phyloP scores from a whole-genome alignment of 148 eudicot species.

The Agrostemma githago region DNA sequence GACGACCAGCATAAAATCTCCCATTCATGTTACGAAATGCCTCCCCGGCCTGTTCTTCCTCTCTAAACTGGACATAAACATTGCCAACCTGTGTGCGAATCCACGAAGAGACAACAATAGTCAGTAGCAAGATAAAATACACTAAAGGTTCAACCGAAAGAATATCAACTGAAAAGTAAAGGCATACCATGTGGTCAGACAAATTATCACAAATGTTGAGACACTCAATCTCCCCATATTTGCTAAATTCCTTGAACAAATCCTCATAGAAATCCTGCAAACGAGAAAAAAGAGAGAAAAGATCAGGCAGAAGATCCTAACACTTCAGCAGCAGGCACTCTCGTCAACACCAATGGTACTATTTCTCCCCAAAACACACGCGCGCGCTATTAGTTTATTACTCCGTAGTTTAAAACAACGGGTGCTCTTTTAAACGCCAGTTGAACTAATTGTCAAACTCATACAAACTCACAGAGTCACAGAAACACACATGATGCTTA shows the following conservation, averaged over 20 bases:
- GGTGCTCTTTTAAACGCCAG: no score
- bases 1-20: slow-evolving; percentile 91
- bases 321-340: background rate
- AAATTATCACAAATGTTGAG: slow-evolving; percentile 90
- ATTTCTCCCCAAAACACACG: background rate
- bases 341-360: background rate
- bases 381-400: no score
- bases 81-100: slow-evolving; percentile 63
- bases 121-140: background rate
- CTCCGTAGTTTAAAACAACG: background rate
- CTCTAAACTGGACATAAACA: slow-evolving; percentile 90
- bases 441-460: no score
- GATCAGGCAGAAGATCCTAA: background rate
- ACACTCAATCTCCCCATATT: slow-evolving; percentile 86
- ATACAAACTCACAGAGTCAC: background rate
- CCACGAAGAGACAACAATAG: background rate
- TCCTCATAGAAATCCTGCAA: slow-evolving; percentile 93
- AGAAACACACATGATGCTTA: background rate
- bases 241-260: slow-evolving; percentile 83
- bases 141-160: background rate
- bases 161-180: background rate
- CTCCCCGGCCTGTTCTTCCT: slow-evolving; percentile 88
- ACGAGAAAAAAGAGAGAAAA: slow-evolving; percentile 6
- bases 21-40: slow-evolving; percentile 78
- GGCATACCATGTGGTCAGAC: slow-evolving; percentile 88